phyloP scores from a whole-genome alignment of 352 stramenopile species.

The Globisporangium polare region DNA sequence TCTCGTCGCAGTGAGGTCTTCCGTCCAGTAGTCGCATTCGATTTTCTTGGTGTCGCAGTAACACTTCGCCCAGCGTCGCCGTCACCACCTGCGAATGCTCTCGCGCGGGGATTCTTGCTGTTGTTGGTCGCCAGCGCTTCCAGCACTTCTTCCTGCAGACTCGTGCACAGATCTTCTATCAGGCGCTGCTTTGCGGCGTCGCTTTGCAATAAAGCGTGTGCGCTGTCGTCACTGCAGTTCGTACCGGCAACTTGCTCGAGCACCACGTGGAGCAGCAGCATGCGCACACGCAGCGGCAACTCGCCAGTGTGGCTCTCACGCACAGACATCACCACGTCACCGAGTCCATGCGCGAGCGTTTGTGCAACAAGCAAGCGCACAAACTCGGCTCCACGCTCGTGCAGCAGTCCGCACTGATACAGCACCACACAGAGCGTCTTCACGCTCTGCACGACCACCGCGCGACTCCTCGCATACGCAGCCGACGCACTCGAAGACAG shows the following conservation, averaged over 20 bases:
- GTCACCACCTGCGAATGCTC: not conserved
- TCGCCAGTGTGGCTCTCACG: not conserved
- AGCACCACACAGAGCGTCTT: constrained; percentile 31
- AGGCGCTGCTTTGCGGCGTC: constrained; percentile 17
- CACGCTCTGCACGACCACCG: constrained; percentile 24
- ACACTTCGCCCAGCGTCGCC: not conserved
- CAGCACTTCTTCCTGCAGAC: constrained; percentile 34
- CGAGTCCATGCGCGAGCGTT: constrained; percentile 9
- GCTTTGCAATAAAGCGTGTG: not conserved
- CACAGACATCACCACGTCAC: constrained; percentile 9
- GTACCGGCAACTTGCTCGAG: not conserved
- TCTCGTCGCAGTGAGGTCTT: not conserved
- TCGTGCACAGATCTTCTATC: constrained; percentile 33
- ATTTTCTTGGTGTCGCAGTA: not conserved
- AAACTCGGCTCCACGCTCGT: constrained; percentile 16
- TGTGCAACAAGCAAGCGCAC: constrained; percentile 10
- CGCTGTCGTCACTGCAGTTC: not conserved
- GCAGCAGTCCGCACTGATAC: constrained; percentile 37
- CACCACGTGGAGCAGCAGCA: constrained; percentile 17
- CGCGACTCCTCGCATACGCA: constrained; percentile 7
- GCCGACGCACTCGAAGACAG: not conserved
- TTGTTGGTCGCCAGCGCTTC: constrained; percentile 23
- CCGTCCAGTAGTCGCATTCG: too few species aligned
- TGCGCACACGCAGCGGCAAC: constrained; percentile 22
- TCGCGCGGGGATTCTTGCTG: not conserved